Percentiles rank a stretch among this genome's conserved stretches.
These are phyloP conservation scores for Amanita rubescens DNA, from an alignment of 768 basidiomycete genomes.

Conservation along the genomic window DNA sequence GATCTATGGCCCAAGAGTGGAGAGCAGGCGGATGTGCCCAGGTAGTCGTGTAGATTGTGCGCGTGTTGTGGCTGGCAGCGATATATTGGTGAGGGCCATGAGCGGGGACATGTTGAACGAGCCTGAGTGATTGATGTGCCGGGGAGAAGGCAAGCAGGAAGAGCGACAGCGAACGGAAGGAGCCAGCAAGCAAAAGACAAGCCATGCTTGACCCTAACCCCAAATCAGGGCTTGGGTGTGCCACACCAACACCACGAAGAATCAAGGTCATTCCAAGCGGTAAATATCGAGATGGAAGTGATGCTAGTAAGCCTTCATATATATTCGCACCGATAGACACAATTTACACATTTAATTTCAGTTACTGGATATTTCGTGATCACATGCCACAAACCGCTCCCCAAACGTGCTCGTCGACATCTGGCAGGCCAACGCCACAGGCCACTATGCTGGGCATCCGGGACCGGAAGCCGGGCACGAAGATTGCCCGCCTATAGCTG, in stretches of 20 bases:
- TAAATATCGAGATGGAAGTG: no score
- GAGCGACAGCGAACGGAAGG: conserved; percentile 44
- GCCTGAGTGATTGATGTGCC: conserved; percentile 27
- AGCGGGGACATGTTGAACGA: conserved; percentile 34
- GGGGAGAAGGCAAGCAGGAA: conserved; percentile 45
- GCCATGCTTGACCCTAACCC: conserved; percentile 1
- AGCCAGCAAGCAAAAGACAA: conserved; percentile 36
- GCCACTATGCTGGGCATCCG: conserved; percentile 48
- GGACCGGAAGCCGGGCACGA: conserved; percentile 33
- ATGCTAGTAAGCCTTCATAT: no score
- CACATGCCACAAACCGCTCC: conserved; percentile 46
- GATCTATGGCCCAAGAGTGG: conserved; percentile 36
- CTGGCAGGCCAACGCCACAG: conserved; percentile 53
- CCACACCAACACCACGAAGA: no score
- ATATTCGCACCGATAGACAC: no score
- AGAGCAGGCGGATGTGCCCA: conserved; percentile 43
- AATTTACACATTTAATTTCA: conserved; percentile 14
- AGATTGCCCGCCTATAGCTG: conserved; percentile 38
- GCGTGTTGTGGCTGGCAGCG: conserved; percentile 26
- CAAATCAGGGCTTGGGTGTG: neutral
- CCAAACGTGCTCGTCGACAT: conserved; percentile 53
- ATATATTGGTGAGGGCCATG: conserved; percentile 49
- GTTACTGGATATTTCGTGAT: conserved; percentile 50
- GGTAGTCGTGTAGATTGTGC: conserved; percentile 39
- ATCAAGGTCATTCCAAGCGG: no score